These are phyloP conservation scores for Mycena chlorophos DNA, from an alignment of 768 basidiomycete species.

Conservation along the genomic window DNA sequence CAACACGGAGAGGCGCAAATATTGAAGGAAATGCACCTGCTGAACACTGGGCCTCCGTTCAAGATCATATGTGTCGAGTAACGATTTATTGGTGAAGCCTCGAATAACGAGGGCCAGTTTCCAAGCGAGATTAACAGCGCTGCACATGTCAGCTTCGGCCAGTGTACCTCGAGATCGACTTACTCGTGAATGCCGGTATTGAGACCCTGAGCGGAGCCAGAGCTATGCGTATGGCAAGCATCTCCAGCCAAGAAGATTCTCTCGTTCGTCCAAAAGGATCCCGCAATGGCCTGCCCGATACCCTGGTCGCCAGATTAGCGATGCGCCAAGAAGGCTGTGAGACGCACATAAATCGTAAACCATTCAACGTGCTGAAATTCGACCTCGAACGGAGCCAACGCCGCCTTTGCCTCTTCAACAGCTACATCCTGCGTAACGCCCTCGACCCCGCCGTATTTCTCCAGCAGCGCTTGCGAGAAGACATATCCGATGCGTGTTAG, in stretches of 20 bases:
- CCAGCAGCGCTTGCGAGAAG: slow-evolving; percentile 21
- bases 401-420: slow-evolving; percentile 16
- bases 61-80: slow-evolving; percentile 19
- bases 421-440: slow-evolving; percentile 21
- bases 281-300: slow-evolving; percentile 24
- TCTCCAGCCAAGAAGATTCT: slow-evolving; percentile 24
- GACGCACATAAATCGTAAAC: slow-evolving; percentile 21
- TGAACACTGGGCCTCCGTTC: slow-evolving; percentile 23
- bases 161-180: neutral
- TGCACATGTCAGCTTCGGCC: neutral
- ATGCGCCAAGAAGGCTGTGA: neutral
- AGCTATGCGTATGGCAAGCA: slow-evolving; percentile 25
- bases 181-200: slow-evolving; percentile 25
- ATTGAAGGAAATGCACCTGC: slow-evolving; percentile 5
- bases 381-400: slow-evolving; percentile 20
- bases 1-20: too few relatives aligned
- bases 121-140: slow-evolving; percentile 25
- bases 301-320: slow-evolving; percentile 11
- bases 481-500: slow-evolving; percentile 25
- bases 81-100: slow-evolving; percentile 16
- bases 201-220: slow-evolving; percentile 23
- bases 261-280: slow-evolving; percentile 16
- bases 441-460: slow-evolving; percentile 23
- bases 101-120: slow-evolving; percentile 23
- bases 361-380: slow-evolving; percentile 20